phyloP scores from a whole-genome alignment of 305 asterid genomes.

The Stenogyne calaminthoides region DNA sequence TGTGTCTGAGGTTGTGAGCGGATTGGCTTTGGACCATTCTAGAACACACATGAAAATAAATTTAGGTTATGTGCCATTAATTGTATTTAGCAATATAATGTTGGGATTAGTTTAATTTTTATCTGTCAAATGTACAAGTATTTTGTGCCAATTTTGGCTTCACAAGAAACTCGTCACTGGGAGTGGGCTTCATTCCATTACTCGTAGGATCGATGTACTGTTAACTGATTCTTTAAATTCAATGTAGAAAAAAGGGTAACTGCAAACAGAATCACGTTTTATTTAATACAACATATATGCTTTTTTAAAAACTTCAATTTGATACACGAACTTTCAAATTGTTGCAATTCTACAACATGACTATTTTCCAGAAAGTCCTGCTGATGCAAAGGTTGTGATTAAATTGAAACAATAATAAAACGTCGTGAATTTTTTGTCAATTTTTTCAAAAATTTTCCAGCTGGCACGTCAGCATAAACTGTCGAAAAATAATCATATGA shows the following conservation, averaged over 20 bases:
- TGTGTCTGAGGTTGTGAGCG: conserved; percentile 34
- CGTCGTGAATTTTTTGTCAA: too few relatives aligned
- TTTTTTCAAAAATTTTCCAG: too few relatives aligned
- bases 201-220: background rate
- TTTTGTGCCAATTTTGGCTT: background rate
- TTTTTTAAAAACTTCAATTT: too few relatives aligned
- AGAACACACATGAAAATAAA: conserved; percentile 9
- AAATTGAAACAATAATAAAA: too few relatives aligned
- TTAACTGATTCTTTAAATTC: background rate
- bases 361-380: too few relatives aligned
- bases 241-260: background rate
- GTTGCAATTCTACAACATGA: too few relatives aligned
- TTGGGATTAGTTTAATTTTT: background rate
- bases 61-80: background rate
- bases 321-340: too few relatives aligned
- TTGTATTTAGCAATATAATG: background rate
- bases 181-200: background rate
- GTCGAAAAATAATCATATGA: too few relatives aligned
- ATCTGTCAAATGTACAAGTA: background rate
- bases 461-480: too few relatives aligned
- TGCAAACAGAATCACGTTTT: too few relatives aligned
- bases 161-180: background rate
- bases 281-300: too few relatives aligned
- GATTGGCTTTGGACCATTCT: conserved; percentile 86
- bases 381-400: too few relatives aligned